Base-by-base conservation (phyloP, 1,284 basidiomycete genomes). In the Uromyces viciae-fabae region DNA sequence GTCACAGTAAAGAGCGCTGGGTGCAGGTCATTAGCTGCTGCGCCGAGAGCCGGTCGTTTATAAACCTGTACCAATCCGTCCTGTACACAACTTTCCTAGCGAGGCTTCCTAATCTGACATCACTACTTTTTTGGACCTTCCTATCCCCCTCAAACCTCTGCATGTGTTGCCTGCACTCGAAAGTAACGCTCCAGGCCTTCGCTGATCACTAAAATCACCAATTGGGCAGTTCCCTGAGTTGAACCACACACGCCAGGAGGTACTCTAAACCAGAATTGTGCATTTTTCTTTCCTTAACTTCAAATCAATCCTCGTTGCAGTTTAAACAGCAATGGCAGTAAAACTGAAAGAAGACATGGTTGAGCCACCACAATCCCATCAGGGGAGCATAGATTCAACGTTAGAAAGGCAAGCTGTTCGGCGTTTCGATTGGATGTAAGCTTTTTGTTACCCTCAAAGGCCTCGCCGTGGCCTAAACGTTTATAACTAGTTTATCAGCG, bases 351-450 rank as follows among this genome's bases (percentile, higher is more conserved):
- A 71, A 71, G 43, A 49, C 68, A n/a, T 36, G 43, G 0, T 2
- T 28, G 43, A 71, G 43, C 4, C 42, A 33, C 28, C 28, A 11
- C 25, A 11, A 28, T 28, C 49, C n/a, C 68, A 36, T 7, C 43
- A 71, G n/a, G 33, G 25, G 14, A 11, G 9, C 31, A 73, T 73
- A 38, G 71, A 73, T 42, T 52, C 71, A n/a, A 36, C 4, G 7
- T 46, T 52, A n/a, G 71, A 73, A 42, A 56, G 52, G 49, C 31
- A 58, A 19, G 71, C 71, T 4, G 71, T 73, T 36, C 71, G 71
- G 8, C 52, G 71, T 2, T 4, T 52, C 38, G 71, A 73, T 58
- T 56, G 49, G 71, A 73, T 73, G 71, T 73, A 25, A 54, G 71
- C 58, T 14, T 33, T n/a, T 73, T 22, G 11, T 49, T 11, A 11